A percentile compares a stretch with the other conserved stretches of the same genome.
Evolutionary conservation across 352 stramenopile species (phyloP).

Genomic region (Phytophthora europaea): DNA sequence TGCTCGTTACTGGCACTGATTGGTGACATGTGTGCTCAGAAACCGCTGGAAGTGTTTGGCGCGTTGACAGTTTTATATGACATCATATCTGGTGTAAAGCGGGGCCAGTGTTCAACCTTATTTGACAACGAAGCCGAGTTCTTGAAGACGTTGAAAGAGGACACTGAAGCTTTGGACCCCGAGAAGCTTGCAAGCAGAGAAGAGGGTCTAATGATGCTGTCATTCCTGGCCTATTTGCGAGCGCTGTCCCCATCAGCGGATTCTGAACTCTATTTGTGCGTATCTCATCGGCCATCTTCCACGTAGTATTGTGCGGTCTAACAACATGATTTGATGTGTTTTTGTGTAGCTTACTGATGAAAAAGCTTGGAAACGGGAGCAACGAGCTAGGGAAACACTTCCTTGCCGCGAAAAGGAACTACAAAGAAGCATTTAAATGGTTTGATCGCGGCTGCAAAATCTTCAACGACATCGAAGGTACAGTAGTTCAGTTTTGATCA

Average conservation of each 20-base stretch:
- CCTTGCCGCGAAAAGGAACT: constrained; percentile 49
- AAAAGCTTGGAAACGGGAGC: constrained; percentile 88
- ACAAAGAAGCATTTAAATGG: constrained; percentile 74
- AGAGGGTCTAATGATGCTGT: constrained; percentile 56
- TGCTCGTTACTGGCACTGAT: constrained; percentile 72
- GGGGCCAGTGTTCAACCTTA: constrained; percentile 32
- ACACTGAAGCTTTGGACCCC: constrained; percentile 8
- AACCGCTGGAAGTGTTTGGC: constrained; percentile 24
- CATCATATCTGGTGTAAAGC: constrained; percentile 59
- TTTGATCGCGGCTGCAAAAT: constrained; percentile 85
- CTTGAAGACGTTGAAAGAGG: constrained; percentile 17
- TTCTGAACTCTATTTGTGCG: constrained; percentile 88
- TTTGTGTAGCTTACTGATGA: constrained; percentile 77
- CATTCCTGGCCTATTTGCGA: constrained; percentile 76
- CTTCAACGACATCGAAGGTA: constrained; percentile 87
- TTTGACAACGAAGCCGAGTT: constrained; percentile 15
- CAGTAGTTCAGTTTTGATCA: neutral
- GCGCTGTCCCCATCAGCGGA: constrained; percentile 69
- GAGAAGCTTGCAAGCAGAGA: constrained; percentile 17
- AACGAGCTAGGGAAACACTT: constrained; percentile 88
- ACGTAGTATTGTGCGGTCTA: constrained; percentile 15
- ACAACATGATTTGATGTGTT: constrained; percentile 14
- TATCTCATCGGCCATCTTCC: constrained; percentile 17
- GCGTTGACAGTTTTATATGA: constrained; percentile 51
- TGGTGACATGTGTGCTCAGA: constrained; percentile 76